Evolutionary conservation across 192 early-diverging fungal genomes (phyloP), one percentile per base, ranked within the genome.

Genomic region (Backusella westeae): DNA sequence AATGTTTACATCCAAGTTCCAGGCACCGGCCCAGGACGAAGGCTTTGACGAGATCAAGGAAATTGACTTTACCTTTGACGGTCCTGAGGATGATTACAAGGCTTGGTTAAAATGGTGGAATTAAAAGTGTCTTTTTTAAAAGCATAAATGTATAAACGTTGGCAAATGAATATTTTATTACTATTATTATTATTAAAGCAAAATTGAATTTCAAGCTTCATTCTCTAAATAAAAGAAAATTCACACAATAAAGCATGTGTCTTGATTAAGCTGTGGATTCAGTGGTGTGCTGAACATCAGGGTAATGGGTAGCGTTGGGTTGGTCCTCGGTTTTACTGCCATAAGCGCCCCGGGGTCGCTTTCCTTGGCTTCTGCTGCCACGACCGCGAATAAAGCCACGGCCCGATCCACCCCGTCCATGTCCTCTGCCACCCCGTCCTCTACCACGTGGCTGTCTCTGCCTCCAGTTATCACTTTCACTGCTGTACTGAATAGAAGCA

Each of bases 1-100:
- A 9, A 73, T 71, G 21, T 93, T 81, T 77, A 83, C 73, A 14
- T 80, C 76, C 8, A 81, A 78, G 21, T 88, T 89, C 42, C 77
- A 85, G 72, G 79, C 81, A 72, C 89, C 89, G 3, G 73, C 39
- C 0, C 35, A 80, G 23, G 44, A 74, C 8, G 90, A 91, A 75
- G 92, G 92, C 6, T 94, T 91, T 74, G 80, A 75, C 12, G 89
- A 90, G 72, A 84, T 94, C 29, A 82, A 85, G 56, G 73, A 71
- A 23, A 89, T 94, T 35, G 80, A 84, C 26, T 94, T 93, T 85
- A 73, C 85, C 0, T 83, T 79, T 42, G 69, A 79, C 10, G 75
- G 75, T 6, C 77, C 90, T 1, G 82, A 89, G 34, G 89, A 91
- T 69, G 84, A 85, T 34, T 84, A 75, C 63, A 78, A 69, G 3